phyloP scores from a whole-genome alignment of 768 basidiomycete genomes.

The Tylopilus sp. region DNA sequence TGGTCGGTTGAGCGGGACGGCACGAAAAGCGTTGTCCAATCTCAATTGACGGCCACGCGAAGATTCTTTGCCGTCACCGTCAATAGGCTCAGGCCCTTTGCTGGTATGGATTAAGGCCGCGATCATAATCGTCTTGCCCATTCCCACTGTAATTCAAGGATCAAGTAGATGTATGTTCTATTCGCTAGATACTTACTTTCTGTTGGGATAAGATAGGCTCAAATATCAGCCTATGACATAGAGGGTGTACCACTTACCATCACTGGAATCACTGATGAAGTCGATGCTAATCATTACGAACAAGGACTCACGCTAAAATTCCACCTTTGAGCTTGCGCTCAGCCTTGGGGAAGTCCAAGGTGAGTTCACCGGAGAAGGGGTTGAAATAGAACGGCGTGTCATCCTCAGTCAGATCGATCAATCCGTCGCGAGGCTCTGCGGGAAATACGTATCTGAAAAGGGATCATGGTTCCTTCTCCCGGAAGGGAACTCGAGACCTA shows the following conservation, averaged over 20 bases:
- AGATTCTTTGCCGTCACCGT: constrained; percentile 25
- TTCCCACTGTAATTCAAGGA: constrained; percentile 64
- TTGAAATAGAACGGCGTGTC: constrained; percentile 86
- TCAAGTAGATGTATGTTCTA: constrained; percentile 3
- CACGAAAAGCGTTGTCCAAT: constrained; percentile 61
- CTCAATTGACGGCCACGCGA: constrained; percentile 54
- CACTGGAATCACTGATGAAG: constrained; percentile 27
- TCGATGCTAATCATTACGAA: background rate
- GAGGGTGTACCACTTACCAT: constrained; percentile 27
- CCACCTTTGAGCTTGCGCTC: constrained; percentile 79
- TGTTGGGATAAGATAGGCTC: constrained; percentile 20
- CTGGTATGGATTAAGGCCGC: constrained; percentile 86
- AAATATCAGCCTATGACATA: constrained; percentile 3
- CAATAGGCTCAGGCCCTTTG: constrained; percentile 42
- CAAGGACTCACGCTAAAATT: constrained; percentile 73
- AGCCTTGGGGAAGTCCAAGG: constrained; percentile 77
- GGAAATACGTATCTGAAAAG: constrained; percentile 69
- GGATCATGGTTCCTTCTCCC: background rate
- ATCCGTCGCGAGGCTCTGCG: constrained; percentile 48
- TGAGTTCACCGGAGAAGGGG: constrained; percentile 87
- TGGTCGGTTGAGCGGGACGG: constrained; percentile 34
- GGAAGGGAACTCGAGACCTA: constrained; percentile 36
- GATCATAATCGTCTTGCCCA: constrained; percentile 94
- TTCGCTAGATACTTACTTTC: constrained; percentile 43
- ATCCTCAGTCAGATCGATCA: constrained; percentile 79